Percentiles rank a stretch among this genome's conserved stretches.
phyloP scores from a whole-genome alignment of 73 alveolate species.

The Paramecium biaurelia region DNA sequence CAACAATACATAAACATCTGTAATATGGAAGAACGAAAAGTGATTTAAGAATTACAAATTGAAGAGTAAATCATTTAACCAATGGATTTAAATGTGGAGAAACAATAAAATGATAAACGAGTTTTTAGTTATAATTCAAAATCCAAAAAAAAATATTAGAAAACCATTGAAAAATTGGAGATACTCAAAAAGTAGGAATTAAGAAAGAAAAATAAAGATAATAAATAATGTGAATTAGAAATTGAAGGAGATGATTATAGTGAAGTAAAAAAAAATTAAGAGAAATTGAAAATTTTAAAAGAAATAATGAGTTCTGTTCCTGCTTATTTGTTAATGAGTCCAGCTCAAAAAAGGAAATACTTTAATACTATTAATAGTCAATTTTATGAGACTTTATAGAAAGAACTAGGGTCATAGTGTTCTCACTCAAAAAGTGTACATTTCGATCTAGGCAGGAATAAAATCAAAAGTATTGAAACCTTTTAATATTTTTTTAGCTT shows the following conservation, averaged over 20 bases:
- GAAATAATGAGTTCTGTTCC: slow-evolving; percentile 41
- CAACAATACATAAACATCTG: neutral
- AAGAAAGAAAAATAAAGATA: neutral
- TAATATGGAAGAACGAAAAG: neutral
- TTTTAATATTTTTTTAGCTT: neutral
- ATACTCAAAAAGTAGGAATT: neutral
- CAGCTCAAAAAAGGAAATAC: slow-evolving; percentile 20
- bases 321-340: slow-evolving; percentile 39
- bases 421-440: neutral
- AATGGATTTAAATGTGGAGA: neutral
- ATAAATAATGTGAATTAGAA: neutral
- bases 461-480: neutral
- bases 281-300: slow-evolving; percentile 20
- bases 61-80: neutral
- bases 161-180: neutral
- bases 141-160: neutral
- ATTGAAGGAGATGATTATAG: slow-evolving; percentile 49
- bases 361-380: neutral
- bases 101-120: neutral
- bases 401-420: slow-evolving; percentile 1
- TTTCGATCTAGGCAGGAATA: neutral
- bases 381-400: neutral
- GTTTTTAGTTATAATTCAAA: neutral
- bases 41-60: neutral
- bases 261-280: neutral